phyloP scores from a whole-genome alignment of 257 asterid species.

The Striga asiatica region DNA sequence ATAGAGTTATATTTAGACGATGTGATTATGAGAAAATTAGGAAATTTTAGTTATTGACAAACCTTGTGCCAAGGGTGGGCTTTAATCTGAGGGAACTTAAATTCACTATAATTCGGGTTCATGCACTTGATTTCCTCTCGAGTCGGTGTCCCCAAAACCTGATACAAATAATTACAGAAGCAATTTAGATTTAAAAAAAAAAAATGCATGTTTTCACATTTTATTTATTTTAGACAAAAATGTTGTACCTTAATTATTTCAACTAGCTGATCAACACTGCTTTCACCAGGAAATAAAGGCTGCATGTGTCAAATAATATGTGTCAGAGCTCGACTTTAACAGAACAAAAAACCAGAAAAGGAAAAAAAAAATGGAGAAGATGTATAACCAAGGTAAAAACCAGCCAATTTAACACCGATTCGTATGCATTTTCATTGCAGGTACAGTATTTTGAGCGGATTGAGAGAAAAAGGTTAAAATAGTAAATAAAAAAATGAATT shows the following conservation, averaged over 20 bases:
- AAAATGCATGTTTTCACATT: background rate
- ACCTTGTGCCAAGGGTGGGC: conserved; percentile 98
- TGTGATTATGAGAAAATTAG: background rate
- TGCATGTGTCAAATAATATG: conserved; percentile 19
- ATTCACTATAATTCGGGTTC: conserved; percentile 82
- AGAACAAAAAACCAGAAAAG: background rate
- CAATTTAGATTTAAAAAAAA: background rate
- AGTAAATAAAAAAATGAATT: background rate
- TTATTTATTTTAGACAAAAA: too few species aligned
- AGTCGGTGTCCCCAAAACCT: conserved; percentile 90
- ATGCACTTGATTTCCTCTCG: conserved; percentile 93
- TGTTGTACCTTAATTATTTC: conserved; percentile 67
- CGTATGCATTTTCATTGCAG: background rate
- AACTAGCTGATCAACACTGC: conserved; percentile 84
- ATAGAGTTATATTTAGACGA: background rate
- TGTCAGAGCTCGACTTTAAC: background rate
- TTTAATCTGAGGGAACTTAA: conserved; percentile 85
- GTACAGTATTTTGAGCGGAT: too few species aligned
- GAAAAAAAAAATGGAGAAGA: too few species aligned
- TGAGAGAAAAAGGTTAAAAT: background rate
- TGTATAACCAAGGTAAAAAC: too few species aligned
- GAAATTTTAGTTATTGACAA: conserved; percentile 2
- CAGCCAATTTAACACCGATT: too few species aligned
- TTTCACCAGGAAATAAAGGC: conserved; percentile 95
- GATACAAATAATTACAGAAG: background rate